Percentiles rank a stretch among this genome's conserved stretches.
These are phyloP conservation scores for Phytopythium cucurbitacearum DNA, from an alignment of 352 stramenopile species.

Conservation along the genomic window DNA sequence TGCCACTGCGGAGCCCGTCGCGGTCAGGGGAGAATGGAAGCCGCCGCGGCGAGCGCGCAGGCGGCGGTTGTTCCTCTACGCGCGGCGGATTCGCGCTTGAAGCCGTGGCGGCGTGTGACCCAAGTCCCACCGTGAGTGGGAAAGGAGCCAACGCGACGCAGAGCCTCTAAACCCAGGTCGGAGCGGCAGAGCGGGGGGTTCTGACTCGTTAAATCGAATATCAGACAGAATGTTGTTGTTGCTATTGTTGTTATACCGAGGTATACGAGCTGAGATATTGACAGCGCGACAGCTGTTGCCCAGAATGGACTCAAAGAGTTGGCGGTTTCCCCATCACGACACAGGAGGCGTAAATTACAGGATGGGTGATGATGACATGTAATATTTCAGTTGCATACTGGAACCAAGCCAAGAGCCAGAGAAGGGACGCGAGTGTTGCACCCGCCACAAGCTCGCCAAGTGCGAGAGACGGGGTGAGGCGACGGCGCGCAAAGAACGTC, in stretches of 20 bases:
- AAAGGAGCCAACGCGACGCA: background rate
- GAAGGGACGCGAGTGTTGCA: background rate
- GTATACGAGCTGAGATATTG: background rate
- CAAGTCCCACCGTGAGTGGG: background rate
- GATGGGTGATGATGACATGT: no score
- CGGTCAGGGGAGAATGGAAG: background rate
- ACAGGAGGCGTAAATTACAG: background rate
- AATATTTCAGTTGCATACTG: background rate
- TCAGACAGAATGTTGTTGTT: background rate
- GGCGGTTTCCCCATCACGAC: no score
- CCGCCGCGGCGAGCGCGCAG: no score
- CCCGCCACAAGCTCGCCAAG: background rate
- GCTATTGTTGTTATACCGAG: background rate
- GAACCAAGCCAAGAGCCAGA: background rate
- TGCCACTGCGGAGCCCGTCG: background rate
- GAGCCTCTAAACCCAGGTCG: background rate
- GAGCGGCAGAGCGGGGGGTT: background rate
- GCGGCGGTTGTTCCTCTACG: background rate
- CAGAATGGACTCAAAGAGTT: no score
- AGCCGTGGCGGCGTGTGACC: background rate
- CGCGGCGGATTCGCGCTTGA: conserved; percentile 1
- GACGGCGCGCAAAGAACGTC: no score
- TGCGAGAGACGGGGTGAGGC: background rate
- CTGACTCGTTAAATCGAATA: no score
- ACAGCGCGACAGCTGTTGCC: background rate